Base-by-base conservation (phyloP, 2,329 filamentous ascomycete species). In the Aspergillus glaucus region DNA sequence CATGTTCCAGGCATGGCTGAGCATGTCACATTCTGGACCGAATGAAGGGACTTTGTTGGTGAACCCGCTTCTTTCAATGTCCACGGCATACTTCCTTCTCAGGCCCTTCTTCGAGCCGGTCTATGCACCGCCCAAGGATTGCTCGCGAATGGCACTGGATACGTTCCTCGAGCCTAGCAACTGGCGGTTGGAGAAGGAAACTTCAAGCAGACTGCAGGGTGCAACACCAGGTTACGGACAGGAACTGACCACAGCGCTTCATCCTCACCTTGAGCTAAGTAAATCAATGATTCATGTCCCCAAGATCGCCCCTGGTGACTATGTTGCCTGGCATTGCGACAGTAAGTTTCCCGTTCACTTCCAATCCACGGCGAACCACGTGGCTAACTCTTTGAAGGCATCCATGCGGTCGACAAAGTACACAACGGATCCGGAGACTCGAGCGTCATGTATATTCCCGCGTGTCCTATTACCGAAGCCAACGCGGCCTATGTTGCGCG, bases 1-100 rank as follows among this genome's bases (percentile, higher is more conserved):
- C 40, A 84, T 87, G 77, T 89, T 86, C 64, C 89, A 95, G 69
- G 88, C 88, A 22, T 95, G 89, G 89, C 65, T 94, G 47, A 39
- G 53, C 50, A 82, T 94, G 75, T 87, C 82, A 52, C 69, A 71
- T 4, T 82, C 80, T 0, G 80, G 77, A 0, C 85, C 87, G 0
- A 74, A 75, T 12, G 81, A 92, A 69, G 88, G 88, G 0, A 91
- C 88, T 0, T 69, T 94, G 44, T 74, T 86, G 34, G 85, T 93
- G 1, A 88, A 89, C 59, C 89, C 89, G 0, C 70, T 91, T 15
- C 69, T 90, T 36, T 78, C 79, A 55, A 76, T 85, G 44, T 79
- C 86, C 0, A 90, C 85, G 0, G 81, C 85, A 0, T 95, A 94
- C 59, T 77, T 81, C 42, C 74, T 94, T 1, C 77, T 94, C 4